Evolutionary conservation across 495 filamentous ascomycete species (phyloP).

Genomic region (Pseudevernia furfuracea): DNA sequence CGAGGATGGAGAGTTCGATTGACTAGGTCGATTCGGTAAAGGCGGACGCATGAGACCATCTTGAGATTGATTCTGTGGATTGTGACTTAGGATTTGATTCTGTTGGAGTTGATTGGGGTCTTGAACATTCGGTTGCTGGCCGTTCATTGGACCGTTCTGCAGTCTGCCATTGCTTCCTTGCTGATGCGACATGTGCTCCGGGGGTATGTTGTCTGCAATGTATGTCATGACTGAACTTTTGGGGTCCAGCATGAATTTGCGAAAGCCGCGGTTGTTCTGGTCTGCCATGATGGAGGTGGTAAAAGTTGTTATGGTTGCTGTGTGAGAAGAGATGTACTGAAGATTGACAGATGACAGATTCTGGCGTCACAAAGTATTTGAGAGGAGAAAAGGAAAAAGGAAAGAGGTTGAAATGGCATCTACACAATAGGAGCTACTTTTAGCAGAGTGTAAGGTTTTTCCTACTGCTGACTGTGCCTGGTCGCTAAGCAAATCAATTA

Average conservation of each 20-base stretch:
- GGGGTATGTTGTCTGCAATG: conserved; percentile 13
- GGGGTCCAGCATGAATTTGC: conserved; percentile 13
- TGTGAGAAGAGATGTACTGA: background rate
- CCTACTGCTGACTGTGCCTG: background rate
- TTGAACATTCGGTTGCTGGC: conserved; percentile 1
- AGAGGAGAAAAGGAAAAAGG: background rate
- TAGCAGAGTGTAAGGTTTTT: background rate
- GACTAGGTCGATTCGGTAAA: background rate
- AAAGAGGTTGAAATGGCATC: background rate
- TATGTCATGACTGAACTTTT: conserved; percentile 14
- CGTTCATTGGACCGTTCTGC: background rate
- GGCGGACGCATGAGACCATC: background rate
- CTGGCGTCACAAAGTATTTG: background rate
- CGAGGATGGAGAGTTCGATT: background rate
- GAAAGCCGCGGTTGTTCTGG: conserved; percentile 3
- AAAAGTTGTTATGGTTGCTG: background rate
- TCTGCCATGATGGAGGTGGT: conserved; percentile 6
- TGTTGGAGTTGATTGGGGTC: conserved; percentile 4
- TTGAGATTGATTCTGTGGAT: background rate
- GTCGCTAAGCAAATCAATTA: background rate
- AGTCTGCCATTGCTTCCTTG: conserved; percentile 3
- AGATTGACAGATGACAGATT: background rate
- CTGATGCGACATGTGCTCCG: conserved; percentile 3
- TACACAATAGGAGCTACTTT: background rate
- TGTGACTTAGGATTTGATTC: conserved; percentile 1